phyloP scores from a whole-genome alignment of 1,284 basidiomycete species.

The Mycosarcoma maydis region DNA sequence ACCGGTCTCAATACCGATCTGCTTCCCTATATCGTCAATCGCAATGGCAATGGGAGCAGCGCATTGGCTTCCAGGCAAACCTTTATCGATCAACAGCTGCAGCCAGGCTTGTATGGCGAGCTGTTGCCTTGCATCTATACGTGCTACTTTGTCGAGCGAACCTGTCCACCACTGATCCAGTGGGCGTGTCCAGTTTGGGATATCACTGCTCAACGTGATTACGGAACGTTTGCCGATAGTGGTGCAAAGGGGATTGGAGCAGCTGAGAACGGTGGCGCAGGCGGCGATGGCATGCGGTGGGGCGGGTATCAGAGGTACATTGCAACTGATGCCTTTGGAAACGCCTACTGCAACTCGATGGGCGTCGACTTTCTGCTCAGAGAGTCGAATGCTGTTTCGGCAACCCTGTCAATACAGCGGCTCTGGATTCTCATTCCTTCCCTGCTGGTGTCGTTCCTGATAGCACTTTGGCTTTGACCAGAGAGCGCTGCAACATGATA shows the following conservation, averaged over 20 bases:
- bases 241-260: constrained; percentile 55
- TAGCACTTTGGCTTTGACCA: not conserved
- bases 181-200: constrained; percentile 65
- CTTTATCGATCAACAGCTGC: constrained; percentile 55
- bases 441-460: constrained; percentile 2
- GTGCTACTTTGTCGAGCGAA: constrained; percentile 61
- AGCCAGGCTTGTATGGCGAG: constrained; percentile 60
- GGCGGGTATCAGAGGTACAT: constrained; percentile 61
- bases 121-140: constrained; percentile 63
- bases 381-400: constrained; percentile 26
- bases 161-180: constrained; percentile 60
- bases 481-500: not conserved
- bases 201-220: constrained; percentile 62
- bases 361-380: constrained; percentile 59
- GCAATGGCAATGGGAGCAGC: constrained; percentile 35
- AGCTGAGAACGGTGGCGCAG: constrained; percentile 59
- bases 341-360: constrained; percentile 63
- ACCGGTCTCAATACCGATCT: constrained; percentile 51
- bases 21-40: constrained; percentile 64
- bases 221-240: constrained; percentile 65
- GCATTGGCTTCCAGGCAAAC: constrained; percentile 46
- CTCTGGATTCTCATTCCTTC: not conserved
- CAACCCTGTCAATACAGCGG: not conserved
- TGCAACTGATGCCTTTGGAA: constrained; percentile 64
- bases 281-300: constrained; percentile 53